phyloP scores from a whole-genome alignment of 2,329 filamentous ascomycete species.

The Tolypocladium amazonense region DNA sequence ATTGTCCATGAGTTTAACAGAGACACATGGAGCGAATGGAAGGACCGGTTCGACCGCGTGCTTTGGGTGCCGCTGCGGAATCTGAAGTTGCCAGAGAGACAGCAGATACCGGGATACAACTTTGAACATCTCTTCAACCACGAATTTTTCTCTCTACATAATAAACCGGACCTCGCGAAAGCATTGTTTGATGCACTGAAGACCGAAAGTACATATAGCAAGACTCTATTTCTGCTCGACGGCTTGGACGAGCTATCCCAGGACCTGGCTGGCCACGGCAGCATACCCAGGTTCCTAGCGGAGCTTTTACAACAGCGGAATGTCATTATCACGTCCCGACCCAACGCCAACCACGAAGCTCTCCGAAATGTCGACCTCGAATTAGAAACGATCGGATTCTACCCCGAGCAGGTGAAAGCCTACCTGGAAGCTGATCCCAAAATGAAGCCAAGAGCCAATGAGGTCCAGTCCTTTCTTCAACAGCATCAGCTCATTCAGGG shows the following conservation, averaged over 20 bases:
- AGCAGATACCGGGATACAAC: constrained; percentile 7
- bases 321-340: constrained; percentile 30
- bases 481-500: constrained; percentile 18
- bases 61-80: constrained; percentile 28
- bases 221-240: constrained; percentile 30
- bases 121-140: constrained; percentile 13
- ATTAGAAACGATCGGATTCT: constrained; percentile 30
- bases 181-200: too few species aligned
- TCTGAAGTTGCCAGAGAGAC: constrained; percentile 11
- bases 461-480: constrained; percentile 23
- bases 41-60: constrained; percentile 20
- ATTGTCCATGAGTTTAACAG: constrained; percentile 23
- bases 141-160: constrained; percentile 15
- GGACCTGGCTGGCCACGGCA: constrained; percentile 3
- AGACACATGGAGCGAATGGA: neutral
- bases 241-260: constrained; percentile 30
- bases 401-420: constrained; percentile 20
- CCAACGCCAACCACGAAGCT: constrained; percentile 3
- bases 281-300: constrained; percentile 13
- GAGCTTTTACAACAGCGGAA: constrained; percentile 20
- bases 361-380: constrained; percentile 16
- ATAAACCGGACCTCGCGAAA: too few species aligned
- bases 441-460: constrained; percentile 3
- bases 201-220: neutral
- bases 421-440: constrained; percentile 15